Evolutionary conservation across 2,329 filamentous ascomycete genomes (phyloP).

Genomic region (Aspergillus vadensis): DNA sequence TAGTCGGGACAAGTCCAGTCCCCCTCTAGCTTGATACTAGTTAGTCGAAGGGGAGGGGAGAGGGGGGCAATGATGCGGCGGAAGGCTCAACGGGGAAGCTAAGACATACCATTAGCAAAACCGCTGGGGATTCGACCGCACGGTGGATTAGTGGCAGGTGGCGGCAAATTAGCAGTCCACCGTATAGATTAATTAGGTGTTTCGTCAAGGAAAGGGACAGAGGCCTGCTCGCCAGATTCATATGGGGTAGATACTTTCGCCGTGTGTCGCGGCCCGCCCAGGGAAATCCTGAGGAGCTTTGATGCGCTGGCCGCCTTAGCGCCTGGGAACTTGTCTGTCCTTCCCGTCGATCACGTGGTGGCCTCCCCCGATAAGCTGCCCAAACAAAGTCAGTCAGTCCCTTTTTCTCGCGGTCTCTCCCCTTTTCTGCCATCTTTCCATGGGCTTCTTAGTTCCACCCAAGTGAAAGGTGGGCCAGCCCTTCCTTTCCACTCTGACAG

Average conservation of each 20-base stretch:
- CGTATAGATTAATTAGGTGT: conserved; percentile 10
- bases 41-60: conserved; percentile 3
- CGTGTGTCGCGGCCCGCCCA: conserved; percentile 16
- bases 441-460: background rate
- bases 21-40: background rate
- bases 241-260: background rate
- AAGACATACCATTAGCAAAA: conserved; percentile 13
- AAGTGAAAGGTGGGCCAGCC: too few species aligned
- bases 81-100: conserved; percentile 13
- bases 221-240: conserved; percentile 3
- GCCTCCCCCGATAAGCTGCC: conserved; percentile 14
- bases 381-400: background rate
- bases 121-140: conserved; percentile 7
- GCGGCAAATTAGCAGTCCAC: conserved; percentile 4
- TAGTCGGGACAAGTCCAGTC: background rate
- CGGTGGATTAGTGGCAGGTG: background rate
- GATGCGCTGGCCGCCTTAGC: conserved; percentile 21
- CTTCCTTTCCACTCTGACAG: background rate
- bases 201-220: conserved; percentile 4
- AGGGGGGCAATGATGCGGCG: conserved; percentile 13
- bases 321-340: conserved; percentile 6
- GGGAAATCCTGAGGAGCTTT: conserved; percentile 23
- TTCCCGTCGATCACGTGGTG: conserved; percentile 22
- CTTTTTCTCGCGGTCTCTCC: background rate
- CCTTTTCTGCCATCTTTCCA: conserved; percentile 37